Conservation (phyloP, 805 yeast species). For the Lipomyces starkeyi region DNA sequence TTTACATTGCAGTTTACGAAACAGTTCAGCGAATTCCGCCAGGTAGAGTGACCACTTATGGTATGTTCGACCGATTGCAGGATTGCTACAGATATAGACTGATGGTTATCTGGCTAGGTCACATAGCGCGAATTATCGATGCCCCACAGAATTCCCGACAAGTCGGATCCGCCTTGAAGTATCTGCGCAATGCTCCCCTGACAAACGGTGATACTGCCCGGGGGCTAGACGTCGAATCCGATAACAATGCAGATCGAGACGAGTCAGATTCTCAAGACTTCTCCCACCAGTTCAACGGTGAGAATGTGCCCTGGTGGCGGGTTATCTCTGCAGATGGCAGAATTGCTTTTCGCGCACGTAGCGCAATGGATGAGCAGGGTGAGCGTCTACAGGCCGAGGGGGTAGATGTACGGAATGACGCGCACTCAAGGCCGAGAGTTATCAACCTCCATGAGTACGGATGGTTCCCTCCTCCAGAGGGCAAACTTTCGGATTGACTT, state of each 20-base stretch:
- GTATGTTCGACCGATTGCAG: slow-evolving; percentile 44
- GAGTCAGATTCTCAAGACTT: not conserved
- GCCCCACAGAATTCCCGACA: slow-evolving; percentile 73
- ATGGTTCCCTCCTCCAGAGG: slow-evolving; percentile 63
- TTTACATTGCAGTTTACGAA: slow-evolving; percentile 66
- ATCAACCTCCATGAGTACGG: slow-evolving; percentile 55
- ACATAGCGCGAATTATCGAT: slow-evolving; percentile 67
- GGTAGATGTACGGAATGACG: slow-evolving; percentile 42
- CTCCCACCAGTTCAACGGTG: slow-evolving; percentile 42
- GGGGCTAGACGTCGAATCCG: slow-evolving; percentile 25
- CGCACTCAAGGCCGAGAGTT: slow-evolving; percentile 48
- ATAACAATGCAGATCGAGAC: not conserved
- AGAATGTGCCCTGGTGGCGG: slow-evolving; percentile 80
- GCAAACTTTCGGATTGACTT: slow-evolving; percentile 18
- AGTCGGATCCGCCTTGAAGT: slow-evolving; percentile 74
- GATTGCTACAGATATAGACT: not conserved
- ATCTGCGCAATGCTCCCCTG: slow-evolving; percentile 44
- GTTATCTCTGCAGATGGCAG: slow-evolving; percentile 68
- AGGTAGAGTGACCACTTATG: slow-evolving; percentile 74
- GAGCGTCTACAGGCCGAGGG: slow-evolving; percentile 56
- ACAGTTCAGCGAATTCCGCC: slow-evolving; percentile 60
- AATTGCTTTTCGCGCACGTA: slow-evolving; percentile 57
- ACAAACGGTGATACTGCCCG: slow-evolving; percentile 4
- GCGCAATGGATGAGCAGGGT: slow-evolving; percentile 55
- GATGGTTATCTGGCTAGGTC: slow-evolving; percentile 50